These are phyloP conservation scores for Nevesoporus exiguus DNA, from an alignment of 768 basidiomycete species.

Conservation along the genomic window DNA sequence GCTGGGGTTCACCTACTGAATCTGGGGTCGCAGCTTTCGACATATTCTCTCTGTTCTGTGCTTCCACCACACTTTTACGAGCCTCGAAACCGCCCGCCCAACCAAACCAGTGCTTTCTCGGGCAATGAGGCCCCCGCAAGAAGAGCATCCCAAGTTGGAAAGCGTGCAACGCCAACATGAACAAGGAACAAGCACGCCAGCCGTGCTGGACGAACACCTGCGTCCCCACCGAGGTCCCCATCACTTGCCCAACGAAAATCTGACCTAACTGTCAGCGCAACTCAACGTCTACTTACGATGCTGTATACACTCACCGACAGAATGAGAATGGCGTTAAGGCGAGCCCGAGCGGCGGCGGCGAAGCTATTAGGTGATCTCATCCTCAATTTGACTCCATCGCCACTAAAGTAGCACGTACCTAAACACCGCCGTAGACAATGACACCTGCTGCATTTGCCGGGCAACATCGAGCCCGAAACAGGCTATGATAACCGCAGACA, in stretches of 20 bases:
- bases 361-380: conserved; percentile 21
- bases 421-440: conserved; percentile 57
- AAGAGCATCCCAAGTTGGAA: conserved; percentile 57
- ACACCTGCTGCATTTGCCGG: conserved; percentile 72
- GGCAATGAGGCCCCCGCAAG: conserved; percentile 63
- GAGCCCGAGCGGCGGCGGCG: conserved; percentile 50
- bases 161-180: conserved; percentile 57
- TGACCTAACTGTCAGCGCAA: conserved; percentile 6
- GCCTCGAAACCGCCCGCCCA: conserved; percentile 55
- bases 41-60: neutral
- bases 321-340: conserved; percentile 75
- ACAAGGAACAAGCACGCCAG: conserved; percentile 62
- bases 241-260: conserved; percentile 77
- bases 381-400: neutral
- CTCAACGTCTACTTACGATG: neutral
- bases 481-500: conserved; percentile 67
- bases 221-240: conserved; percentile 75
- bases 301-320: conserved; percentile 49
- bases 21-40: neutral
- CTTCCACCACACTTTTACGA: conserved; percentile 36
- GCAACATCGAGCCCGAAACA: conserved; percentile 72
- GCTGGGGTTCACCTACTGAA: conserved; percentile 1
- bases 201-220: conserved; percentile 65
- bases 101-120: conserved; percentile 53
- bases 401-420: conserved; percentile 34